Evolutionary conservation across 176 grass and related monocot species (phyloP), one percentile per base, ranked within the genome.

Genomic region (Saccharum officinarum): DNA sequence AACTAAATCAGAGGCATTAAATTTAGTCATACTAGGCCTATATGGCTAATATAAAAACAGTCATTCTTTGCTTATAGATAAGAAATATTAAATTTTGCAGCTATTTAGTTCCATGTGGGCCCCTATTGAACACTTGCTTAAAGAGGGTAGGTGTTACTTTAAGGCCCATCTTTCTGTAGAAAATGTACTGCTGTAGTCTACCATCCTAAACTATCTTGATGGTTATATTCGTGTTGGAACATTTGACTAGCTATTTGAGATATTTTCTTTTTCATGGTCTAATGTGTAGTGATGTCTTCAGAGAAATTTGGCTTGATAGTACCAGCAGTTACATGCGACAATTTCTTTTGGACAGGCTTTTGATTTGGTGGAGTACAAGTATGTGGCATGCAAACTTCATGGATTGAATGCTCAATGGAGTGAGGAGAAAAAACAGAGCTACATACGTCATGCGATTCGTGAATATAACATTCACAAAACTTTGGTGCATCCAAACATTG

Each of bases 401-500:
- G 92, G 97, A 79, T 85, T 99, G 84, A 99, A 97, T 70, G 86
- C 84, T 91, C 93, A 97, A 77, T 99, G 97, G 97, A 97, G 94
- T 45, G 97, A 97, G 90, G 94, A 99, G 87, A 99, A 97, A 76
- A 97, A 97, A 65, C 94, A 99, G 82, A 99, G 94, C 76, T 99
- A 99, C 70, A 97, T 96, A 89, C 94, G 97, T 0, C 97, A 99
- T 86, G 97, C 94, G 37, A 92, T 99, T 86, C 89, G 92, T 86
- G 97, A 99, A 97, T 97, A 99, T 86, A 97, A 97, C 85, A 99
- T 99, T 84, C 97, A 99, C 77, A 99, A 99, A 83, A 96, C 92
- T 77, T 87, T 98, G 93, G 93, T 98, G 83, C 97, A 99, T 83
- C 92, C 86, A 79, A 92, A 97, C 77, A 99, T 99, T 45, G 97